Conservation (phyloP, 116 monocot genomes). For the Dioscorea cayenensis region DNA sequence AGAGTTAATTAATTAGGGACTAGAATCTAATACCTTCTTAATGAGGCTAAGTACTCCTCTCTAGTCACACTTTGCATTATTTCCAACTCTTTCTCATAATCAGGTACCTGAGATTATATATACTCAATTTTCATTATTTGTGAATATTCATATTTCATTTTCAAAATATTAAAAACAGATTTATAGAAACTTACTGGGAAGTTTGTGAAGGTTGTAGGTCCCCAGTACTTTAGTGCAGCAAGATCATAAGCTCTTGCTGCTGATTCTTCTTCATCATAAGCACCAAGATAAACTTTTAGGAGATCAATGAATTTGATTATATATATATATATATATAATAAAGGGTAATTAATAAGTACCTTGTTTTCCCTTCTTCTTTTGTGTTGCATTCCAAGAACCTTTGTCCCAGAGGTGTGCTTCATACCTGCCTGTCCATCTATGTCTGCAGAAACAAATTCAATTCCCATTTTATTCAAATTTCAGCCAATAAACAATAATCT, state of each 20-base stretch:
- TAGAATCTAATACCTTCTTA: conserved; percentile 20
- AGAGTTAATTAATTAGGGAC: background rate
- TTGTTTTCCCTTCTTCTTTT: conserved; percentile 48
- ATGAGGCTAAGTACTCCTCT: conserved; percentile 39
- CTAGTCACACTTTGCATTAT: conserved; percentile 34
- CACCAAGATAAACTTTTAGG: conserved; percentile 38
- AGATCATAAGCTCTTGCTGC: conserved; percentile 37
- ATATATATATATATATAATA: background rate
- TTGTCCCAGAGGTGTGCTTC: conserved; percentile 46
- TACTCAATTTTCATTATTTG: background rate
- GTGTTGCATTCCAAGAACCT: conserved; percentile 40
- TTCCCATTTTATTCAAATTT: background rate
- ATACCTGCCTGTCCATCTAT: conserved; percentile 37
- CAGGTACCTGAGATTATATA: conserved; percentile 16
- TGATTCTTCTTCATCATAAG: conserved; percentile 42
- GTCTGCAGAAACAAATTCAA: conserved; percentile 7
- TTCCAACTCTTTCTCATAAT: conserved; percentile 36
- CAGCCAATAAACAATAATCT: background rate
- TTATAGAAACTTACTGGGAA: conserved; percentile 20
- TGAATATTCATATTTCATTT: too few relatives aligned
- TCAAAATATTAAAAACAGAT: too few relatives aligned
- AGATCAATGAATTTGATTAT: background rate
- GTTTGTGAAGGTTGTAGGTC: conserved; percentile 33
- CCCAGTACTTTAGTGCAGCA: background rate
- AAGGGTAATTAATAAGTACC: conserved; percentile 3